Evolutionary conservation across 73 alveolate genomes (phyloP), one percentile per base, ranked within the genome.

Genomic region (Stentor coeruleus): DNA sequence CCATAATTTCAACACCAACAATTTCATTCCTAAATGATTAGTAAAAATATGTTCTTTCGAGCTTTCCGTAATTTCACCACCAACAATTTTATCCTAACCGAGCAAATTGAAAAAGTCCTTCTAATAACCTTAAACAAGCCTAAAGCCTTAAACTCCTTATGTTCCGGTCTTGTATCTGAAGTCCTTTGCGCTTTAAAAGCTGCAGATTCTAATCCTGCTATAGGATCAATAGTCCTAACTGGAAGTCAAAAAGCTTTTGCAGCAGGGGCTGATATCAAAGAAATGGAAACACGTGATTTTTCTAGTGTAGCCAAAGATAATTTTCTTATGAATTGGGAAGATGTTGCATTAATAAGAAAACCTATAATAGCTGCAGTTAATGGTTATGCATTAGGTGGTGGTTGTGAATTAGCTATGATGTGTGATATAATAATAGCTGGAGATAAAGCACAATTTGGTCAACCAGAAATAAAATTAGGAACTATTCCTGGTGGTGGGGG

Each of bases 301-400:
- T 96, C 97, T 55, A 55, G 84, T 6, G 89, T 91, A 33, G 89
- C 86, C 73, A 39, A 74, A 38, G 91, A 26, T 84, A 58, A 74
- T 39, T 31, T 57, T 39, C 49, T 84, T 15, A 38, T 42, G 35
- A 76, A 74, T 20, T 94, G 97, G 96, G 97, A 92, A 11, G 59
- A 87, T 36, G 40, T 94, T 20, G 80, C 91, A 20, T 82, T 57
- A 58, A 88, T 87, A 49, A 88, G 88, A 74, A 94, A 93, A 75
- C 99, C 99, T 3, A 93, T 90, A 31, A 94, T 97, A 40, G 99
- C 98, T 15, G 99, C 99, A 6, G 97, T 97, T 31, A 97, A 97
- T 89, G 99, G 99, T 3, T 97, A 89, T 83, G 99, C 99, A 0
- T 85, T 97, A 14, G 99, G 99, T 41, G 99, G 99, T 3, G 99